A percentile compares a stretch with the other conserved stretches of the same genome.
Conservation (phyloP, 805 yeast species). For the Candida berthetii region DNA sequence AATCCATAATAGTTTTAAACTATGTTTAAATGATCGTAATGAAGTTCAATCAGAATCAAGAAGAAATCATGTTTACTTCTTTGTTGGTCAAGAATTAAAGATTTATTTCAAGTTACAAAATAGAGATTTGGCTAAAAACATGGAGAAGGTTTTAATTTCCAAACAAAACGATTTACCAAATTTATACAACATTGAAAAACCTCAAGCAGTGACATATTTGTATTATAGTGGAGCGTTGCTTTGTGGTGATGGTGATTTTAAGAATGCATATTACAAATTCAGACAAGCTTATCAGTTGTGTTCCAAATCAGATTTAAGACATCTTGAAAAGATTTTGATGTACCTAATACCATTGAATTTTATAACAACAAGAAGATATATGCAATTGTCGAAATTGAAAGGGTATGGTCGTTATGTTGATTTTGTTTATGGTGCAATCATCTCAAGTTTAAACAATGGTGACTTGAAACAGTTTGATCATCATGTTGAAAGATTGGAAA, state of each 20-base stretch:
- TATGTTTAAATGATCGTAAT: constrained; percentile 74
- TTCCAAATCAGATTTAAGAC: constrained; percentile 9
- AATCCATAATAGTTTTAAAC: constrained; percentile 66
- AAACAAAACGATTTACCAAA: constrained; percentile 48
- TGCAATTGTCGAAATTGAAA: constrained; percentile 33
- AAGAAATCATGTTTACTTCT: constrained; percentile 60
- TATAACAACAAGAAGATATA: constrained; percentile 39
- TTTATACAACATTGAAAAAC: constrained; percentile 33
- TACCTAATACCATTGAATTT: constrained; percentile 62
- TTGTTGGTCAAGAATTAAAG: constrained; percentile 63
- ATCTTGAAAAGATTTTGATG: constrained; percentile 36
- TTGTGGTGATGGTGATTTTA: constrained; percentile 58
- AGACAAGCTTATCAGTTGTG: constrained; percentile 33
- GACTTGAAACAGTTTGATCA: constrained; percentile 46
- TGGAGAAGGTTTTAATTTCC: constrained; percentile 62
- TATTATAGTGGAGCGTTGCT: constrained; percentile 67
- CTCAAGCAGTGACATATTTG: constrained; percentile 53
- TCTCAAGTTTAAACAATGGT: constrained; percentile 36
- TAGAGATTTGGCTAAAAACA: constrained; percentile 65
- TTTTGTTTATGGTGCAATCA: constrained; percentile 28
- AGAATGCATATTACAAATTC: constrained; percentile 43
- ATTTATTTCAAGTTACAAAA: constrained; percentile 63
- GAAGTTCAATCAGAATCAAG: constrained; percentile 43
- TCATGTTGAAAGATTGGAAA: constrained; percentile 37
- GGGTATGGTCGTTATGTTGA: constrained; percentile 39